A percentile compares a stretch with the other conserved stretches of the same genome.
Evolutionary conservation across 768 basidiomycete species (phyloP).

Genomic region (Tricholoma sp.): DNA sequence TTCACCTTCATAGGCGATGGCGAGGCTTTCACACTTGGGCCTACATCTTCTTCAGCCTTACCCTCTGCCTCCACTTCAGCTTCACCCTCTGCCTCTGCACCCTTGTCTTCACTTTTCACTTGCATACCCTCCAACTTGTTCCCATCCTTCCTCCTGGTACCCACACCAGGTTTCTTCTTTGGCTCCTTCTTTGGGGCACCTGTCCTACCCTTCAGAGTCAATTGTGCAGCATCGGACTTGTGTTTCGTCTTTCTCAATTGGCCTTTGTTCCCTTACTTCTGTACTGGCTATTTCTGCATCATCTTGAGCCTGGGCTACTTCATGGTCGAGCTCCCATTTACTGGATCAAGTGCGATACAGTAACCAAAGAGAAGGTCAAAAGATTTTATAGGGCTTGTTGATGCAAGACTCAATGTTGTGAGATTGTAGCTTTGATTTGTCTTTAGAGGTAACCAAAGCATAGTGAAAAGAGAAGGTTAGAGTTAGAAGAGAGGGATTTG

Average conservation of each 20-base stretch:
- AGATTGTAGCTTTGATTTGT: conserved; percentile 70
- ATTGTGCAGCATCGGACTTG: conserved; percentile 50
- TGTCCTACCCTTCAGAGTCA: conserved; percentile 18
- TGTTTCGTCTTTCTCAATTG: conserved; percentile 51
- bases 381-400: conserved; percentile 71
- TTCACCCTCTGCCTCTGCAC: conserved; percentile 52
- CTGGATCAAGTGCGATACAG: conserved; percentile 57
- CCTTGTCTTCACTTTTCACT: conserved; percentile 70
- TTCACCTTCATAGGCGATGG: conserved; percentile 59
- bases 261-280: conserved; percentile 32
- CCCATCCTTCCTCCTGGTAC: conserved; percentile 47
- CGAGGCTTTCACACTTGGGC: conserved; percentile 44
- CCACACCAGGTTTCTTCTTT: conserved; percentile 27
- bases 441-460: conserved; percentile 81
- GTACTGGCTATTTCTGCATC: conserved; percentile 13
- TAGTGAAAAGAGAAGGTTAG: conserved; percentile 33
- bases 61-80: conserved; percentile 36
- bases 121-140: conserved; percentile 45
- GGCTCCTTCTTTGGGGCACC: conserved; percentile 39
- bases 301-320: conserved; percentile 13
- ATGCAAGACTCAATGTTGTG: conserved; percentile 85
- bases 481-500: conserved; percentile 3
- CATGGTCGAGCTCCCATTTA: conserved; percentile 44
- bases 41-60: conserved; percentile 32
- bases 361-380: conserved; percentile 76